phyloP scores from a whole-genome alignment of 2,329 filamentous ascomycete genomes.

The Pseudogymnoascus sp. region DNA sequence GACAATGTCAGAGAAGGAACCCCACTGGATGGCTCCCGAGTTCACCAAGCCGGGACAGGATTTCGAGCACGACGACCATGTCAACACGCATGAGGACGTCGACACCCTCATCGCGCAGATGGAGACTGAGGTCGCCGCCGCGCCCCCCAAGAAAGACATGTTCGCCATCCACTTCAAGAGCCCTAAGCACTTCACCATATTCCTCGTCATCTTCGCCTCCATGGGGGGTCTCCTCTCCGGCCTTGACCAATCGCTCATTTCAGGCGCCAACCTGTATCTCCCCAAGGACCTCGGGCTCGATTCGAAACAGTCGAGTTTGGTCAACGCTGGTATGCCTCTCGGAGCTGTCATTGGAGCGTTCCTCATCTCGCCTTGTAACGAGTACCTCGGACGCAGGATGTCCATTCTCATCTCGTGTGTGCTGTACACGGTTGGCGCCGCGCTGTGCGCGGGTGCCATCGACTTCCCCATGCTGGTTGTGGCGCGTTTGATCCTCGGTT shows the following conservation, averaged over 20 bases:
- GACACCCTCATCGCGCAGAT: conserved; percentile 28
- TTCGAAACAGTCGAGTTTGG: conserved; percentile 50
- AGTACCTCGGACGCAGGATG: conserved; percentile 56
- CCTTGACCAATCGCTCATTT: conserved; percentile 65
- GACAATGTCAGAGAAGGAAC: background rate
- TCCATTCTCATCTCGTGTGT: conserved; percentile 62
- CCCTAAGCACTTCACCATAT: conserved; percentile 57
- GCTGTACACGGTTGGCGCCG: conserved; percentile 62
- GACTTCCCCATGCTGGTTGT: conserved; percentile 65
- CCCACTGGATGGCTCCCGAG: conserved; percentile 6
- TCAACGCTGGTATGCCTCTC: conserved; percentile 63
- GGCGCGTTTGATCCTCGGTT: conserved; percentile 58
- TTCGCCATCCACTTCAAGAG: conserved; percentile 52
- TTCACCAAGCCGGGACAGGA: conserved; percentile 1
- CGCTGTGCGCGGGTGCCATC: conserved; percentile 57
- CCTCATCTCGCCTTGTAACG: conserved; percentile 57
- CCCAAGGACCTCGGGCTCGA: conserved; percentile 49
- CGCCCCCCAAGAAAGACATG: conserved; percentile 19
- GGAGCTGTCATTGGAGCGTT: conserved; percentile 63
- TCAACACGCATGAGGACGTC: conserved; percentile 16
- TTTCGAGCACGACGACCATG: background rate
- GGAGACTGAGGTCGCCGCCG: conserved; percentile 23
- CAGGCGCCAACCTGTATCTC: conserved; percentile 59
- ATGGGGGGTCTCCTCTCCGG: conserved; percentile 66
- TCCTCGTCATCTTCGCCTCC: conserved; percentile 58